Evolutionary conservation across 345 rosid species (phyloP).

Genomic region (Aegle marmelos): DNA sequence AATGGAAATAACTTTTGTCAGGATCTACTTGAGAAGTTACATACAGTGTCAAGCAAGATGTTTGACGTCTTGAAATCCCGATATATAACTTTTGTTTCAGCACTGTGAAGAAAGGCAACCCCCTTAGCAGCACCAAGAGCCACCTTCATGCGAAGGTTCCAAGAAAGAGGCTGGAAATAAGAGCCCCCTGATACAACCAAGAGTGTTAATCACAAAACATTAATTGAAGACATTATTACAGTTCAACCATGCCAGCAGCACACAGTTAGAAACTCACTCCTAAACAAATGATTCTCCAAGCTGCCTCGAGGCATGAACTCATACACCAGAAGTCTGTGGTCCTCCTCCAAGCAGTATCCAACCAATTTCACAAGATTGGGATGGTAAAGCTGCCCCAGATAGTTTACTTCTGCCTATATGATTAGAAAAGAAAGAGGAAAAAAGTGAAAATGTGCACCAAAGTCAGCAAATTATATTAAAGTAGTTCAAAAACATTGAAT

Average conservation of each 20-base stretch:
- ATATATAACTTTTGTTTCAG: slow-evolving; percentile 59
- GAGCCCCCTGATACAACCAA: slow-evolving; percentile 56
- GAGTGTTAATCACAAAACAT: neutral
- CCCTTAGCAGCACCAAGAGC: slow-evolving; percentile 82
- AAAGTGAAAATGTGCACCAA: neutral
- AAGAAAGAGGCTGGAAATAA: slow-evolving; percentile 73
- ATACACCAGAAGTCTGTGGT: slow-evolving; percentile 65
- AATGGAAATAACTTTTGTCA: neutral
- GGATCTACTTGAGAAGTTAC: slow-evolving; percentile 14
- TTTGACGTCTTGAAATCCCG: slow-evolving; percentile 77
- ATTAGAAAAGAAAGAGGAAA: slow-evolving; percentile 1
- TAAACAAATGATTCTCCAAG: slow-evolving; percentile 72
- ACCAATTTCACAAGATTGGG: slow-evolving; percentile 70
- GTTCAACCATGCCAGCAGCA: neutral
- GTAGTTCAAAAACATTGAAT: neutral
- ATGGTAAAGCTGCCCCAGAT: slow-evolving; percentile 60
- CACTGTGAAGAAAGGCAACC: slow-evolving; percentile 70
- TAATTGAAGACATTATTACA: neutral
- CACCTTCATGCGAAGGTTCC: slow-evolving; percentile 69
- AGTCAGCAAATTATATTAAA: neutral
- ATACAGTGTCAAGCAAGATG: slow-evolving; percentile 62
- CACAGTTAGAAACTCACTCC: slow-evolving; percentile 44
- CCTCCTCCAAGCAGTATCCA: slow-evolving; percentile 79
- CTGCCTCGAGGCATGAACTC: slow-evolving; percentile 81
- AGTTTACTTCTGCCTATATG: slow-evolving; percentile 71